Evolutionary conservation across 805 yeast genomes (phyloP).

Genomic region (Suhomyces canberraensis): DNA sequence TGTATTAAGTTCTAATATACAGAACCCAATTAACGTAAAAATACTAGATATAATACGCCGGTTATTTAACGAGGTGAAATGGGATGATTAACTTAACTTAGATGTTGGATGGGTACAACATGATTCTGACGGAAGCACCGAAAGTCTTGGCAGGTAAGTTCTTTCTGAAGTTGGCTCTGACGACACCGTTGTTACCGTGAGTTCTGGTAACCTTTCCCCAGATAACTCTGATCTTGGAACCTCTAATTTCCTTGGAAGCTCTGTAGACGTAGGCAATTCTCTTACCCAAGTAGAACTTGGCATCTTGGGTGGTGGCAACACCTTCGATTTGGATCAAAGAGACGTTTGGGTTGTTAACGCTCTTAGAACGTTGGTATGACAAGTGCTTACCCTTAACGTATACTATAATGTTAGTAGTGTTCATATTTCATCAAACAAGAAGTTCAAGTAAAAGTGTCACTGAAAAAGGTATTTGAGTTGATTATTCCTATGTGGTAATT

Average conservation of each 20-base stretch:
- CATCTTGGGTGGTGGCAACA: constrained; percentile 87
- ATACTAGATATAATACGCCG: constrained; percentile 4
- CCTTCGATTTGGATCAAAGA: constrained; percentile 97
- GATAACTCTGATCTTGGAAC: constrained; percentile 98
- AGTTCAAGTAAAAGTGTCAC: background rate
- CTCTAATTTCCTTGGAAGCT: constrained; percentile 96
- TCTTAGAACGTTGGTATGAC: constrained; percentile 99
- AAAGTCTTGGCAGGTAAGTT: constrained; percentile 99
- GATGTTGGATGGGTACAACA: constrained; percentile 99
- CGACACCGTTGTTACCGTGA: constrained; percentile 98
- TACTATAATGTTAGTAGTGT: constrained; percentile 54
- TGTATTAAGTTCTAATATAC: constrained; percentile 7
- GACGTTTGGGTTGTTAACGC: constrained; percentile 95
- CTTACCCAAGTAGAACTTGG: constrained; percentile 99
- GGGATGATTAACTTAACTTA: constrained; percentile 40
- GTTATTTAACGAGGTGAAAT: constrained; percentile 1
- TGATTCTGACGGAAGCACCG: constrained; percentile 99
- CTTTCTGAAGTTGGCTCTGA: constrained; percentile 98
- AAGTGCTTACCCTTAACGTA: constrained; percentile 99
- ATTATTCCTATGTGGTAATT: too few relatives aligned
- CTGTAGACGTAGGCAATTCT: constrained; percentile 99
- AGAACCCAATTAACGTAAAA: constrained; percentile 6
- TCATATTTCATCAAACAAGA: background rate
- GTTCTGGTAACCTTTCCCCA: constrained; percentile 99
- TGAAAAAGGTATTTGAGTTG: too few relatives aligned